Percentiles rank a stretch among this genome's conserved stretches.
phyloP scores from a whole-genome alignment of 139 green algal genomes.

The Coccomyxa sp. region DNA sequence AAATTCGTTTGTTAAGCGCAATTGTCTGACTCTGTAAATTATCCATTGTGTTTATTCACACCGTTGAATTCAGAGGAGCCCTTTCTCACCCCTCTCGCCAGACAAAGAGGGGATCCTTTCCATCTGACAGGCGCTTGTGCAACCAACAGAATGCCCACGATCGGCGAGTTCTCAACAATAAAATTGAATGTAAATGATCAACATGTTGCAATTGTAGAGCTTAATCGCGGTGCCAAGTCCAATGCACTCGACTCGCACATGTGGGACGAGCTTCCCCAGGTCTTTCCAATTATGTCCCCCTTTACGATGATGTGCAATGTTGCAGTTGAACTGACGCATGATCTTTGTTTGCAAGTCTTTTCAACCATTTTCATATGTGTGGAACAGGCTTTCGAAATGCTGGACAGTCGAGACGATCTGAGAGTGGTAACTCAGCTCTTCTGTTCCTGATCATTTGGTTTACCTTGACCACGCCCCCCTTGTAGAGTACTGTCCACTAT shows the following conservation, averaged over 20 bases:
- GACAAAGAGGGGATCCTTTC: background rate
- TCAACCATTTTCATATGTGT: background rate
- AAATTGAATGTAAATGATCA: background rate
- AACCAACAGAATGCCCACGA: background rate
- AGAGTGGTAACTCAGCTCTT: background rate
- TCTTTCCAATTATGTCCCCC: background rate
- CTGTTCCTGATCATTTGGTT: background rate
- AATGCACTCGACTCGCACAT: slow-evolving; percentile 7
- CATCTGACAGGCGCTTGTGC: background rate
- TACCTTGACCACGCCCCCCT: background rate
- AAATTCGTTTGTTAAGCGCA: too few species aligned
- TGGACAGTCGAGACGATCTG: slow-evolving; percentile 8
- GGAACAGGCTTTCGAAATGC: background rate
- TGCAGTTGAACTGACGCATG: background rate
- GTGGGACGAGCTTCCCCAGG: slow-evolving; percentile 18
- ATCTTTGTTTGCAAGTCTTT: background rate
- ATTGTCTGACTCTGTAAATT: too few species aligned
- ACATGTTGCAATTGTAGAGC: background rate
- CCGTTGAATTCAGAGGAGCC: too few species aligned
- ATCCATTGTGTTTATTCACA: too few species aligned
- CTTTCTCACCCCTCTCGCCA: too few species aligned
- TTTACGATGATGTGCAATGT: background rate
- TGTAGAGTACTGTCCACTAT: background rate
- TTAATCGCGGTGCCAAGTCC: slow-evolving; percentile 9
- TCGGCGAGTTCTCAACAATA: background rate